Conservation (phyloP, 768 basidiomycete genomes). For the Solioccasus polychromus region DNA sequence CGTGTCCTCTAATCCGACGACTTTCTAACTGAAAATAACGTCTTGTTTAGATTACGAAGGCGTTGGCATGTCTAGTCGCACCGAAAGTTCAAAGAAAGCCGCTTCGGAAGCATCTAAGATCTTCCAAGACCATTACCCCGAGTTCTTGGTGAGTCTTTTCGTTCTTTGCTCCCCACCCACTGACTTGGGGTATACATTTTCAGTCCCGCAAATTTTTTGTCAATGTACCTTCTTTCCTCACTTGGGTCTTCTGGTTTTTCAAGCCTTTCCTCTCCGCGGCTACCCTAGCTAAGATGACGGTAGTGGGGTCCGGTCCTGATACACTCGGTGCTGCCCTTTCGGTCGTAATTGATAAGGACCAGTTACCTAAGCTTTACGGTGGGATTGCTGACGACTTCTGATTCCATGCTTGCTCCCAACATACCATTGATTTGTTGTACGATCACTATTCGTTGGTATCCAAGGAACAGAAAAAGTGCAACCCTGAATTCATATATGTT, state of each 20-base stretch:
- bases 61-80: slow-evolving; percentile 60
- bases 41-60: slow-evolving; percentile 65
- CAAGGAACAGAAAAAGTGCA: neutral
- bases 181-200: neutral
- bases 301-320: slow-evolving; percentile 64
- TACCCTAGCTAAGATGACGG: slow-evolving; percentile 79
- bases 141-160: slow-evolving; percentile 52
- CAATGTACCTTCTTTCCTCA: slow-evolving; percentile 71
- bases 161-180: slow-evolving; percentile 13
- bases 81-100: slow-evolving; percentile 73
- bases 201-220: slow-evolving; percentile 78
- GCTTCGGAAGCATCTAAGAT: slow-evolving; percentile 72
- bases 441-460: neutral
- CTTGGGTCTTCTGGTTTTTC: slow-evolving; percentile 85
- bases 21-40: neutral
- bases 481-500: too few relatives aligned
- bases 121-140: slow-evolving; percentile 77
- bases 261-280: slow-evolving; percentile 68
- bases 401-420: slow-evolving; percentile 4
- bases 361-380: slow-evolving; percentile 72
- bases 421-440: neutral
- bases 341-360: slow-evolving; percentile 49
- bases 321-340: slow-evolving; percentile 58
- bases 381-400: slow-evolving; percentile 59
- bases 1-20: slow-evolving; percentile 18